Evolutionary conservation across 495 filamentous ascomycete species (phyloP).

Genomic region (Hyphodiscus hymeniophilus): DNA sequence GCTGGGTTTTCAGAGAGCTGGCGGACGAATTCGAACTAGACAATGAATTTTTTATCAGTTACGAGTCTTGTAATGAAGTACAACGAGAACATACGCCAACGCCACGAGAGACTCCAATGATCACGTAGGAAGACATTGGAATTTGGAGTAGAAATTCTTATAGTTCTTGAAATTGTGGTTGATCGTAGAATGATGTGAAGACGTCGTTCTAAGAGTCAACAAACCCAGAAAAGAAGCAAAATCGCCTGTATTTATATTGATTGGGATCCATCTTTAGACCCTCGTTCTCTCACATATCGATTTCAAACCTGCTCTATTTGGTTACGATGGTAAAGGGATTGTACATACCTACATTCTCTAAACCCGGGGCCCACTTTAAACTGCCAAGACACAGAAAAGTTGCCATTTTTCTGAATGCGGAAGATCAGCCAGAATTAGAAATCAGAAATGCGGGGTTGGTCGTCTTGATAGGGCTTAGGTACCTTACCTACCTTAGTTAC

Average conservation of each 20-base stretch:
- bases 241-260: constrained; percentile 7
- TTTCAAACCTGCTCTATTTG: constrained; percentile 7
- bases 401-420: constrained; percentile 10
- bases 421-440: constrained; percentile 8
- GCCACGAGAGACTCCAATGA: constrained; percentile 28
- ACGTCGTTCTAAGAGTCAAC: constrained; percentile 10
- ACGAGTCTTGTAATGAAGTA: constrained; percentile 2
- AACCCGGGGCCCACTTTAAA: constrained; percentile 8
- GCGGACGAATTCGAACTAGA: constrained; percentile 28
- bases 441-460: background rate
- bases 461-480: background rate
- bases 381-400: constrained; percentile 13
- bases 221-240: constrained; percentile 3
- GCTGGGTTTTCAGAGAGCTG: constrained; percentile 26
- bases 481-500: background rate
- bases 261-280: constrained; percentile 5
- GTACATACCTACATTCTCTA: constrained; percentile 2
- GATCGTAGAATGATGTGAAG: constrained; percentile 7
- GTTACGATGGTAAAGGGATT: background rate
- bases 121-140: constrained; percentile 28
- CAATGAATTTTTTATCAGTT: constrained; percentile 5
- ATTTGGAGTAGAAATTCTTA: constrained; percentile 2
- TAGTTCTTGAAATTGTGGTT: constrained; percentile 2
- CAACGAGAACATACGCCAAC: constrained; percentile 24
- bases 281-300: constrained; percentile 4